Evolutionary conservation across 345 rosid species (phyloP).

Genomic region (Euphorbia peplus): DNA sequence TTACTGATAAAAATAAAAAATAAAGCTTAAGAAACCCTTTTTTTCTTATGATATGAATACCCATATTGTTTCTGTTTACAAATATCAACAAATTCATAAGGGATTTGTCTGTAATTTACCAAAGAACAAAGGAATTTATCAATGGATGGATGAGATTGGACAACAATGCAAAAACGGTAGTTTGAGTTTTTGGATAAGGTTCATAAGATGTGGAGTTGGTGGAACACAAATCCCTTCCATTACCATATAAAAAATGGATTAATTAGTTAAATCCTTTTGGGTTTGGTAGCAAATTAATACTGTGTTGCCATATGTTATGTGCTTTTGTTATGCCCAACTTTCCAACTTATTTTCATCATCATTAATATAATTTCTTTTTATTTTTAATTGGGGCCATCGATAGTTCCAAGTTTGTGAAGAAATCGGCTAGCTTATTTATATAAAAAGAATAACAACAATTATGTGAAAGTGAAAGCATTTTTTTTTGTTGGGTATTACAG

Average conservation of each 20-base stretch:
- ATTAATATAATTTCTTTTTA: neutral
- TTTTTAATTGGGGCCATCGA: neutral
- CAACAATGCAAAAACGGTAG: neutral
- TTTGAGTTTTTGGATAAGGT: conserved; percentile 1
- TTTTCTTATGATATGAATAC: no score
- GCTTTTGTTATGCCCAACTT: neutral
- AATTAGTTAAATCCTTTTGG: conserved; percentile 1
- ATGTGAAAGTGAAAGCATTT: neutral
- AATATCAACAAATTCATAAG: no score
- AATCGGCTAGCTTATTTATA: neutral
- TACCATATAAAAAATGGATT: conserved; percentile 18
- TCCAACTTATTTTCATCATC: neutral
- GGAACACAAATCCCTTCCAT: conserved; percentile 36
- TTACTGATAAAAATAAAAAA: no score
- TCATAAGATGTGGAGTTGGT: conserved; percentile 42
- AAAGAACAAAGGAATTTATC: conserved; percentile 15
- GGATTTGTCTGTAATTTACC: no score
- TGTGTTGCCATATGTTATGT: conserved; percentile 13
- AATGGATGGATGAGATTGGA: neutral
- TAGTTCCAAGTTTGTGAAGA: neutral
- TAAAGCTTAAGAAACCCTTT: no score
- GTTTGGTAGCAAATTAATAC: conserved; percentile 38
- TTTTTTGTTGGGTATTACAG: neutral
- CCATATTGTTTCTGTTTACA: no score
- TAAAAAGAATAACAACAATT: neutral